Evolutionary conservation across 305 asterid genomes (phyloP), one percentile per base, ranked within the genome.

Genomic region (Ilex paraguariensis): DNA sequence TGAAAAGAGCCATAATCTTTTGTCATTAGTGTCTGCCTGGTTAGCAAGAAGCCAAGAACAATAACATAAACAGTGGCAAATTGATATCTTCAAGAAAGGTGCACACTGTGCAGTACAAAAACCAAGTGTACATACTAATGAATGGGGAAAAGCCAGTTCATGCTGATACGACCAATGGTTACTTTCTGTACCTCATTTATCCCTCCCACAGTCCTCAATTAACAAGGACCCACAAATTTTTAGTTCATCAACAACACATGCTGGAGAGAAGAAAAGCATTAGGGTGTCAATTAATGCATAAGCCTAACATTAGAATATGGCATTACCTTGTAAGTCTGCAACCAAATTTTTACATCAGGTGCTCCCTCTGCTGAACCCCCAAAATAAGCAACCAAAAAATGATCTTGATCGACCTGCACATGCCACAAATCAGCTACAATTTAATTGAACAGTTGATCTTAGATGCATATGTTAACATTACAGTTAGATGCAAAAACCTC

Each of bases 331-430:
- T 78, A 84, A 61, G 79, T 77, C 67, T 88, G 96, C 31, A 72
- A 61, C 98, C 98, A 91, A 15, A 91, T 91, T 74, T 85, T 91
- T 40, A 91, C 95, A 74, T 91, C 95, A 5, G 89, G 79, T 46
- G 89, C 95, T 76, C 98, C 97, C 74, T 91, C 98, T 10, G 77
- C 78, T 4, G 91, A 46, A 59, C 98, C 98, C 32, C 96, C 98
- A 74, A 82, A 91, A 82, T 91, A 91, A 60, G 98, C 95, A 63
- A 82, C 89, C 81, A 91, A 54, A 64, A 83, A 83, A 53, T 85
- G 84, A 74, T 75, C 82, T 71, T 82, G 85, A 54, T 73, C 87
- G 51, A 91, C 95, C 98, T 88, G 71, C 63, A 71, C 50, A 53
- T 68, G 40, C 61, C 68, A 68, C 75, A 63, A 39, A 31, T 60